Conservation (phyloP, 495 filamentous ascomycete species). For the Trichocladium uniseriatum region DNA sequence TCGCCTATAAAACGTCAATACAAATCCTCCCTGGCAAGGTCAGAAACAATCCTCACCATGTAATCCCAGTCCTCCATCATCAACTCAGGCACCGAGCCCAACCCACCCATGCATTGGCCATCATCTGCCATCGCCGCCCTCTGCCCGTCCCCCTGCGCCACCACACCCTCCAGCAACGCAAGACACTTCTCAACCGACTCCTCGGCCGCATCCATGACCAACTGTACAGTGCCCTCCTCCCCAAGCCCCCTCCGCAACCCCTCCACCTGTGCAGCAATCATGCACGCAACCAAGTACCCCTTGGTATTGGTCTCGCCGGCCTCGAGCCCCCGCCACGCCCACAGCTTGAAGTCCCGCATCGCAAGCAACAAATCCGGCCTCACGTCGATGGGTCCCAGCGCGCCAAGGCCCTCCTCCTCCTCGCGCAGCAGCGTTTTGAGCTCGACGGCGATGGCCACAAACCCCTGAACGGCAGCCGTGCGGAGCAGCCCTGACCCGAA, state of each 20-base stretch:
- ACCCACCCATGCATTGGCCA: neutral
- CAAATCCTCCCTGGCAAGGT: neutral
- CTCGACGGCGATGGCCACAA: constrained; percentile 39
- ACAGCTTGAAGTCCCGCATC: constrained; percentile 37
- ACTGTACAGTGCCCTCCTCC: constrained; percentile 23
- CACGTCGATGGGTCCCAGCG: constrained; percentile 24
- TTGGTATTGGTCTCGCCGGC: constrained; percentile 52
- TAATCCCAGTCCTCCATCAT: constrained; percentile 1
- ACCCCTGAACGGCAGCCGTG: constrained; percentile 30
- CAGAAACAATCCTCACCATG: neutral
- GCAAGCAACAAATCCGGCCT: constrained; percentile 41
- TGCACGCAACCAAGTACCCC: constrained; percentile 37
- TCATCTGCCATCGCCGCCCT: constrained; percentile 14
- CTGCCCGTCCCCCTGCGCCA: constrained; percentile 1
- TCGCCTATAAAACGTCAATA: too few relatives aligned
- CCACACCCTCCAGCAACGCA: constrained; percentile 36
- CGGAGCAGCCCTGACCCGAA: constrained; percentile 36
- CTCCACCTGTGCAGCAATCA: constrained; percentile 38
- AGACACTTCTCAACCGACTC: constrained; percentile 21
- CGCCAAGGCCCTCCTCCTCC: constrained; percentile 31
- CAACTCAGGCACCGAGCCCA: neutral
- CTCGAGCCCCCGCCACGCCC: constrained; percentile 33
- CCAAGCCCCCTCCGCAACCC: constrained; percentile 30
- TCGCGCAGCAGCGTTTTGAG: constrained; percentile 42
- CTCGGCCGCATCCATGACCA: constrained; percentile 33